Evolutionary conservation across 495 filamentous ascomycete species (phyloP).

Genomic region (Lophium mytilinum): DNA sequence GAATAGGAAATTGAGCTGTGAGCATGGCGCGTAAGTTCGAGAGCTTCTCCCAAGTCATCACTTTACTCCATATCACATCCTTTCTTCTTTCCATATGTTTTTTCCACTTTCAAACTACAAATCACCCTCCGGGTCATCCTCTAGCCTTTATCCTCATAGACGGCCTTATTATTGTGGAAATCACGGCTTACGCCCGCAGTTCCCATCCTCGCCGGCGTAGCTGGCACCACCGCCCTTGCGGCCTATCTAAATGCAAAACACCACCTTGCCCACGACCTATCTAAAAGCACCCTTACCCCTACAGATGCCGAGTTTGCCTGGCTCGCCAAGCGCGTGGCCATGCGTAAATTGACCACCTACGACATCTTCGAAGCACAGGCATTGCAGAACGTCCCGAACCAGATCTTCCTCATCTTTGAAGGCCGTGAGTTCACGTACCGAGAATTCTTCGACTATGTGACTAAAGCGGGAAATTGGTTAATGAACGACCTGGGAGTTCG

Average conservation of each 20-base stretch:
- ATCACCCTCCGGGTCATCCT: too few relatives aligned
- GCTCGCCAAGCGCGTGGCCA: conserved; percentile 8
- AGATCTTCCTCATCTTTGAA: conserved; percentile 34
- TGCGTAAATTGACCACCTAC: conserved; percentile 26
- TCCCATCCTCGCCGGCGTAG: conserved; percentile 9
- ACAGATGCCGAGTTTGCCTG: background rate
- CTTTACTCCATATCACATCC: too few relatives aligned
- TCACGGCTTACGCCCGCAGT: background rate
- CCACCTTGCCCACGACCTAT: conserved; percentile 32
- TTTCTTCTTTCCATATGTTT: too few relatives aligned
- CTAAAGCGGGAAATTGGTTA: conserved; percentile 35
- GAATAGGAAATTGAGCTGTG: too few relatives aligned
- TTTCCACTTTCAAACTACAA: too few relatives aligned
- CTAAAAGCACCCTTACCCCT: conserved; percentile 4
- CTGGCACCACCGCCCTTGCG: conserved; percentile 13
- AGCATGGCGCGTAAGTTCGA: too few relatives aligned
- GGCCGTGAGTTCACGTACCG: conserved; percentile 32
- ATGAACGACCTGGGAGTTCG: conserved; percentile 35
- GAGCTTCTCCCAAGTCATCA: too few relatives aligned
- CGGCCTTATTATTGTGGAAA: too few relatives aligned
- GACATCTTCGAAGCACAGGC: conserved; percentile 32
- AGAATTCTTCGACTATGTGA: conserved; percentile 28
- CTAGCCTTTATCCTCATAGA: too few relatives aligned
- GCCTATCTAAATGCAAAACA: conserved; percentile 25
- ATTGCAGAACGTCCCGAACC: conserved; percentile 16